phyloP scores from a whole-genome alignment of 228 moss, liverwort and hornwort genomes.

The Sphagnum magellanicum region DNA sequence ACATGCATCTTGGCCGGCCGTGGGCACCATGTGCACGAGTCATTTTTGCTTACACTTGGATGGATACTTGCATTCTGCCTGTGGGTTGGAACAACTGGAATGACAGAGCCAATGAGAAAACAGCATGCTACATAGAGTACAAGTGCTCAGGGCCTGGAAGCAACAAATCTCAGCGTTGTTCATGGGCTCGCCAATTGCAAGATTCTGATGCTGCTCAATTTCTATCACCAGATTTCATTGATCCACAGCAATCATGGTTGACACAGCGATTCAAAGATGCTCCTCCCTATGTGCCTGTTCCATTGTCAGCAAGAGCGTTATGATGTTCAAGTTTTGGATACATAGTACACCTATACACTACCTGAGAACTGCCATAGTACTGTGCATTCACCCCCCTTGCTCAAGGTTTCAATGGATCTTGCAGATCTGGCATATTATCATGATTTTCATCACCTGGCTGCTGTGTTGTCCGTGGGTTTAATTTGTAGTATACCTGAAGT shows the following conservation, averaged over 20 bases:
- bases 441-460: no score
- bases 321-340: no score
- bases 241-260: conserved; percentile 72
- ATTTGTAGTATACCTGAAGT: no score
- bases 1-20: conserved; percentile 85
- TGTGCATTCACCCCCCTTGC: no score
- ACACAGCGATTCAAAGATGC: conserved; percentile 21
- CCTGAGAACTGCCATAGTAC: no score
- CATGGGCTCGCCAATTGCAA: conserved; percentile 51
- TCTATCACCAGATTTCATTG: conserved; percentile 61
- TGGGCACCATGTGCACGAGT: conserved; percentile 87
- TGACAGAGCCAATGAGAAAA: conserved; percentile 64
- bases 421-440: no score
- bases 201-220: conserved; percentile 52
- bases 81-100: conserved; percentile 94
- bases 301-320: conserved; percentile 22
- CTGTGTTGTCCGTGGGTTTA: no score
- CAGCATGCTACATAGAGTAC: conserved; percentile 71
- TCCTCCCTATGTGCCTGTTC: conserved; percentile 35
- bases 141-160: conserved; percentile 83
- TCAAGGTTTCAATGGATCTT: no score
- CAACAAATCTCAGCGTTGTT: conserved; percentile 41
- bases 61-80: conserved; percentile 68
- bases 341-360: no score
- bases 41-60: conserved; percentile 77